Percentiles rank a stretch among this genome's conserved stretches.
phyloP scores from a whole-genome alignment of 257 asterid species.

The Solanum lycopersicoides region DNA sequence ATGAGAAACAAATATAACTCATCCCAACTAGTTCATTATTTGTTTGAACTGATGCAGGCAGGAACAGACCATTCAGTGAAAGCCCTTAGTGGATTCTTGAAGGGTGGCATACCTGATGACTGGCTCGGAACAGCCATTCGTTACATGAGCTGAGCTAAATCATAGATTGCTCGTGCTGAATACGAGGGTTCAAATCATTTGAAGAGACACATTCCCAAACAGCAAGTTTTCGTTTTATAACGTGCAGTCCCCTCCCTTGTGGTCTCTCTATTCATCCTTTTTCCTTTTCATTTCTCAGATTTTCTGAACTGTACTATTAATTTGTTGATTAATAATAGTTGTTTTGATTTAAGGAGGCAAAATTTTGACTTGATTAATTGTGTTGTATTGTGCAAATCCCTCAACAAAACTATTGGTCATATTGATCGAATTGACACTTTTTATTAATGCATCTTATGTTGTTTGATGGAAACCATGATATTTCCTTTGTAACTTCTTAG shows the following conservation, averaged over 20 bases:
- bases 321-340: neutral
- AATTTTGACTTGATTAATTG: neutral
- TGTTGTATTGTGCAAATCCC: neutral
- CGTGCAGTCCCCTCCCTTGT: neutral
- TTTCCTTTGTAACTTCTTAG: neutral
- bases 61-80: slow-evolving; percentile 63
- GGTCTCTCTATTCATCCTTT: neutral
- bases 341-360: neutral
- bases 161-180: neutral
- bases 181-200: neutral
- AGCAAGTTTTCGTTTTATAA: neutral
- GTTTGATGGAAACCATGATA: neutral
- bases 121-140: slow-evolving; percentile 91
- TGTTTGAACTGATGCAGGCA: slow-evolving; percentile 32
- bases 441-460: neutral
- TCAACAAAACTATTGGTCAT: neutral
- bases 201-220: neutral
- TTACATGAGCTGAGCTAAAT: slow-evolving; percentile 27
- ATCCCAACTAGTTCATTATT: neutral
- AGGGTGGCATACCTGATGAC: slow-evolving; percentile 48
- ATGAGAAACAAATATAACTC: neutral
- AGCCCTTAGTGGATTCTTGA: slow-evolving; percentile 54
- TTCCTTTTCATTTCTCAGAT: neutral
- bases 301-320: neutral
- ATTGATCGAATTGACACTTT: neutral